A percentile compares a stretch with the other conserved stretches of the same genome.
Conservation (phyloP, 2,329 filamentous ascomycete species). For the Claviceps monticola region DNA sequence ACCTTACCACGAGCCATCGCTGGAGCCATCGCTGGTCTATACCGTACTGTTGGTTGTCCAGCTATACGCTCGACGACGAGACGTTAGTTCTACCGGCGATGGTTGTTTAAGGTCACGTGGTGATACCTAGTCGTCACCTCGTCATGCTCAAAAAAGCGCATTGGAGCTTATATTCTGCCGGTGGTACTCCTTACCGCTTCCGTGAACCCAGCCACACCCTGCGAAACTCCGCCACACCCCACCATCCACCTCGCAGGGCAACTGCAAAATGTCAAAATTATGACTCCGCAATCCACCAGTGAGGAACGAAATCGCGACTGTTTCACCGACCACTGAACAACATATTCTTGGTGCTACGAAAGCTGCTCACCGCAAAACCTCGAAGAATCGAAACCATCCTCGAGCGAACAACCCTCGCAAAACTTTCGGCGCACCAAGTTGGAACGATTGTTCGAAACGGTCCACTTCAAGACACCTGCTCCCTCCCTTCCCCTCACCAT, state of each 20-base stretch:
- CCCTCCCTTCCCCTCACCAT: not conserved
- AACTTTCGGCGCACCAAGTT: not conserved
- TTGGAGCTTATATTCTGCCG: slow-evolving; percentile 17
- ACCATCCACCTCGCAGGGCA: slow-evolving; percentile 11
- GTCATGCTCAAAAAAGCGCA: not conserved
- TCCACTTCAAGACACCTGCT: slow-evolving; percentile 15
- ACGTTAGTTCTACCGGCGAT: slow-evolving; percentile 3
- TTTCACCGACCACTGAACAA: not conserved
- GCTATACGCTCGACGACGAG: not conserved
- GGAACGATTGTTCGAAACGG: slow-evolving; percentile 9
- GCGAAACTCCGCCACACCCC: slow-evolving; percentile 26
- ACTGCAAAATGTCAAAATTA: slow-evolving; percentile 29
- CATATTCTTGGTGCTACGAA: not conserved
- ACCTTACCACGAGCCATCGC: slow-evolving; percentile 29
- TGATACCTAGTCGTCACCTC: slow-evolving; percentile 8
- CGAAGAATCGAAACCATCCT: not conserved
- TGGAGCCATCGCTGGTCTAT: slow-evolving; percentile 24
- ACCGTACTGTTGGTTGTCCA: not conserved
- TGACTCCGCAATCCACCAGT: slow-evolving; percentile 1
- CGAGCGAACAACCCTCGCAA: not conserved
- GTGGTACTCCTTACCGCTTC: slow-evolving; percentile 12
- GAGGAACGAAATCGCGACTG: not conserved
- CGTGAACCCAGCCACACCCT: slow-evolving; percentile 21
- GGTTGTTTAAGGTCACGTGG: slow-evolving; percentile 27
- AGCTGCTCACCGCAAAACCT: not conserved